Conservation (phyloP, 2,329 filamentous ascomycete species). For the Paecilomyces fulvus region DNA sequence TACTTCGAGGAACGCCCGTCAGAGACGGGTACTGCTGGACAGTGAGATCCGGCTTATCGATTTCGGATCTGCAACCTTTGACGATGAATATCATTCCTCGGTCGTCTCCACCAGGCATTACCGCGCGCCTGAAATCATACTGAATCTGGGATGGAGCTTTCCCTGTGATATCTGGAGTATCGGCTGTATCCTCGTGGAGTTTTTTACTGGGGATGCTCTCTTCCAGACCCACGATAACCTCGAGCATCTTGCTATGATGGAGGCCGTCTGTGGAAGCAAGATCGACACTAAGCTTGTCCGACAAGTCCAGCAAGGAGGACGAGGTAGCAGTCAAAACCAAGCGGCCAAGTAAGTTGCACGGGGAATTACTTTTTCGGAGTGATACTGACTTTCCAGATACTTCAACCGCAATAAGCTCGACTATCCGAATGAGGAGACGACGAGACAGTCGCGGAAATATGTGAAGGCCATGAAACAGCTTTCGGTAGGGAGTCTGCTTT, state of each 20-base stretch:
- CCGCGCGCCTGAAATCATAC: conserved; percentile 58
- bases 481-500: conserved; percentile 36
- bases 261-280: conserved; percentile 50
- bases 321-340: conserved; percentile 43
- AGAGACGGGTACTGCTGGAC: conserved; percentile 55
- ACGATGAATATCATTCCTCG: conserved; percentile 61
- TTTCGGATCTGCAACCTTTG: conserved; percentile 60
- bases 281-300: conserved; percentile 49
- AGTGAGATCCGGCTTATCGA: conserved; percentile 61
- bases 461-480: conserved; percentile 61
- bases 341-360: conserved; percentile 46
- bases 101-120: conserved; percentile 61
- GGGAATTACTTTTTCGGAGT: conserved; percentile 7
- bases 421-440: conserved; percentile 56
- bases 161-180: conserved; percentile 64
- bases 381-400: conserved; percentile 38
- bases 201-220: conserved; percentile 59
- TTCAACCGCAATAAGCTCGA: conserved; percentile 51
- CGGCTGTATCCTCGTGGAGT: conserved; percentile 59
- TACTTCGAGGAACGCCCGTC: conserved; percentile 49
- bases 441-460: conserved; percentile 56
- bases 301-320: conserved; percentile 41
- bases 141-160: conserved; percentile 60
- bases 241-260: conserved; percentile 63
- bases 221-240: conserved; percentile 63